Evolutionary conservation across 441 rosid species (phyloP), one percentile per base, ranked within the genome.

Genomic region (Populus trichocarpa): DNA sequence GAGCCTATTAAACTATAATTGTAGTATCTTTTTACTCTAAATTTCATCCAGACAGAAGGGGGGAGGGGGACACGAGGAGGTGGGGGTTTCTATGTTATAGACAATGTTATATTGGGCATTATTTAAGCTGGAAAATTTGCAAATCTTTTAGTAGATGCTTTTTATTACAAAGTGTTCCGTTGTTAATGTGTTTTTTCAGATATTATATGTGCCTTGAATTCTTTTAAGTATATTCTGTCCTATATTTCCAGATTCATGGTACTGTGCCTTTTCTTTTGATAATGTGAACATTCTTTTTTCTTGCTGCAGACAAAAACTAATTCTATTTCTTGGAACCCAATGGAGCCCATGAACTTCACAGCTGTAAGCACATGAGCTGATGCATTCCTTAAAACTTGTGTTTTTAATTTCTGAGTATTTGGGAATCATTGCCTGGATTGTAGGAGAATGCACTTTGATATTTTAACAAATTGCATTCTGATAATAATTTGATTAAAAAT

Each of bases 311-410:
- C 98, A 57, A 96, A 86, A 88, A 86, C 91, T 40, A 96, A 96
- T 84, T 90, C 98, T 75, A 90, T 96, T 72, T 87, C 97, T 73
- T 96, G 99, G 98, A 96, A 96, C 76, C 99, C 99, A 12, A 93
- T 88, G 98, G 98, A 96, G 91, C 99, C 99, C 16, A 88, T 94
- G 98, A 96, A 96, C 87, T 82, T 96, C 81, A 93, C 98, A 35
- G 97, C 92, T 81, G 99, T 96, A 90, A 91, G 99, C 69, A 75
- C 63, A 74, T 68, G 32, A 20, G n/a, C 14, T 20, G 23, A 63
- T 22, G 28, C 30, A 32, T 68, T 67, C 42, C 26, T 28, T 38
- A 36, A 28, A 35, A 75, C 32, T 2, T 18, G 2, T 16, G 7
- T 32, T 50, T 59, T 50, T 61, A 8, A 5, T 33, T 61, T 35